Conservation (phyloP, 2,329 filamentous ascomycete species). For the Cadophora luteo-olivacea region DNA sequence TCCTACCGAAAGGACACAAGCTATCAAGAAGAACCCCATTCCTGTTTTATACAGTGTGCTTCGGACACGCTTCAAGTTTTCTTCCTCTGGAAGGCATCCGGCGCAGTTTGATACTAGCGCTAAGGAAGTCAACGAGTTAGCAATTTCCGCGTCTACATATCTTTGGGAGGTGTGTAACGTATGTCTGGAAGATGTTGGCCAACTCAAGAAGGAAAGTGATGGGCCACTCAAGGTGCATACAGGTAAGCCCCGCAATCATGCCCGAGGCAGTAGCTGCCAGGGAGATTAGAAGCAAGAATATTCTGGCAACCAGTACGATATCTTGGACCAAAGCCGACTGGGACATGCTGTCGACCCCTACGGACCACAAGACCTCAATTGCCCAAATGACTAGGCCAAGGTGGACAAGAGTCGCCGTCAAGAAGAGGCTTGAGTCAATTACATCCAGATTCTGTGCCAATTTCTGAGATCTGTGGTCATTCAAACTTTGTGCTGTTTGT, state of each 20-base stretch:
- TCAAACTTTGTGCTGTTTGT: neutral
- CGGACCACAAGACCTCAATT: constrained; percentile 2
- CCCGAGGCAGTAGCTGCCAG: neutral
- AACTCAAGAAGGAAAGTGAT: too few relatives aligned
- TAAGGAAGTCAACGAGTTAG: too few relatives aligned
- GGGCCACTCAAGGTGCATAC: neutral
- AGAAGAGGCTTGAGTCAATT: neutral
- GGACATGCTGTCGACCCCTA: neutral
- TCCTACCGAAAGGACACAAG: neutral
- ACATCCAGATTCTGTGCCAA: neutral
- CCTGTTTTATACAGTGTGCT: neutral
- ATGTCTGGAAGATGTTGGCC: too few relatives aligned
- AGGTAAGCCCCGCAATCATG: neutral
- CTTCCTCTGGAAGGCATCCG: neutral
- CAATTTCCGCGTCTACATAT: too few relatives aligned
- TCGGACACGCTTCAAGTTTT: neutral
- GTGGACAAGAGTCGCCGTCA: neutral
- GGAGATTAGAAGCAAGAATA: neutral
- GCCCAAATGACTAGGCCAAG: neutral
- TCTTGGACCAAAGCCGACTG: neutral
- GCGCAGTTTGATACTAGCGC: neutral
- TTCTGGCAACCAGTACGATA: neutral
- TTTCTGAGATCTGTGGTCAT: neutral
- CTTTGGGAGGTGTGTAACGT: too few relatives aligned
- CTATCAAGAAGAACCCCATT: neutral